These are phyloP conservation scores for Codiaeum variegatum DNA, from an alignment of 441 rosid genomes.

Conservation along the genomic window DNA sequence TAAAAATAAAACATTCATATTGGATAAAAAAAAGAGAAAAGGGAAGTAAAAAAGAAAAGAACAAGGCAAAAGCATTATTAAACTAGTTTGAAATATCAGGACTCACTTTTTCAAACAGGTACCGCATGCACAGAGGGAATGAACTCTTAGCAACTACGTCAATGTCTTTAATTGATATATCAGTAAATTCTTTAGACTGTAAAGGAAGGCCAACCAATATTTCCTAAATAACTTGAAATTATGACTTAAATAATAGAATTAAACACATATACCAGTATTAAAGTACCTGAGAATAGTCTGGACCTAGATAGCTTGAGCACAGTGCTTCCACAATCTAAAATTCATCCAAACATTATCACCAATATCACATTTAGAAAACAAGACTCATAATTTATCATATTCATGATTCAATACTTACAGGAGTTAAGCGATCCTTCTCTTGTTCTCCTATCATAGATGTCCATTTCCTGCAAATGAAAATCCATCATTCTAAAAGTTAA, in stretches of 20 bases:
- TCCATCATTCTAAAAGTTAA: neutral
- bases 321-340: constrained; percentile 80
- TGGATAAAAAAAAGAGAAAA: neutral
- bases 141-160: constrained; percentile 70
- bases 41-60: neutral
- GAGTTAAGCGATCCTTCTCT: constrained; percentile 79
- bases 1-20: too few relatives aligned
- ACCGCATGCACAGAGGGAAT: constrained; percentile 86
- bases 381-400: neutral
- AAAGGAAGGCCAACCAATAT: constrained; percentile 23
- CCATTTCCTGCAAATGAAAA: constrained; percentile 68
- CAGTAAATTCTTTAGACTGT: constrained; percentile 70
- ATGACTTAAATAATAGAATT: constrained; percentile 3
- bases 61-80: constrained; percentile 5
- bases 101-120: constrained; percentile 64
- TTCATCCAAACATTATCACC: constrained; percentile 5
- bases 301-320: constrained; percentile 76
- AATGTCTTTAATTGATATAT: constrained; percentile 77
- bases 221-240: constrained; percentile 16
- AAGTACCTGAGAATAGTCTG: constrained; percentile 84
- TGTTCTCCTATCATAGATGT: constrained; percentile 65
- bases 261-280: constrained; percentile 13
- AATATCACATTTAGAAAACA: neutral
- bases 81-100: constrained; percentile 6
- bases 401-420: constrained; percentile 47